These are phyloP conservation scores for Alnus rubra DNA, from an alignment of 306 rosid genomes.

Conservation along the genomic window DNA sequence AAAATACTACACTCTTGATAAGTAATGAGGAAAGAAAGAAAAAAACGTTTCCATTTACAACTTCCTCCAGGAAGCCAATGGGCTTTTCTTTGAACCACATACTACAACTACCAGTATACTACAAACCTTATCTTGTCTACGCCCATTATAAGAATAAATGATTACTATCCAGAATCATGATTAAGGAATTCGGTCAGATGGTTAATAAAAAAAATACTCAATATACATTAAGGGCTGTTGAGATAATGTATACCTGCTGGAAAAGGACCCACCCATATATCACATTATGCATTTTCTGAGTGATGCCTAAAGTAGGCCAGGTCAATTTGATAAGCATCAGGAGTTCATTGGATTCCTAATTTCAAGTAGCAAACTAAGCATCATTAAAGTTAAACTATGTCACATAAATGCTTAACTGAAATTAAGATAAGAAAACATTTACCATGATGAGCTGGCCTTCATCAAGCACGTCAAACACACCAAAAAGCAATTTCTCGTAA, in stretches of 20 bases:
- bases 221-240: neutral
- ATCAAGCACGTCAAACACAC: conserved; percentile 49
- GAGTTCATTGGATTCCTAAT: conserved; percentile 48
- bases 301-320: conserved; percentile 54
- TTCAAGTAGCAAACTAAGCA: conserved; percentile 9
- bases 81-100: neutral
- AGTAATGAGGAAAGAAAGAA: neutral
- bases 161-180: conserved; percentile 4
- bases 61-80: neutral
- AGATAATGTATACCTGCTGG: conserved; percentile 43
- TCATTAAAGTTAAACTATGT: conserved; percentile 8
- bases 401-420: conserved; percentile 12
- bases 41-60: neutral
- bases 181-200: neutral
- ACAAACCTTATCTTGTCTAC: neutral
- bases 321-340: conserved; percentile 44
- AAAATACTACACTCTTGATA: neutral
- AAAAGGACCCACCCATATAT: conserved; percentile 59
- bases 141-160: neutral
- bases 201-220: conserved; percentile 7
- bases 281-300: conserved; percentile 47
- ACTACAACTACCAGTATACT: neutral
- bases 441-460: conserved; percentile 52
- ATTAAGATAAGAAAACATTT: conserved; percentile 19
- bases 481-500: conserved; percentile 51